Conservation (phyloP, 495 filamentous ascomycete species). For the Neurospora sp. region DNA sequence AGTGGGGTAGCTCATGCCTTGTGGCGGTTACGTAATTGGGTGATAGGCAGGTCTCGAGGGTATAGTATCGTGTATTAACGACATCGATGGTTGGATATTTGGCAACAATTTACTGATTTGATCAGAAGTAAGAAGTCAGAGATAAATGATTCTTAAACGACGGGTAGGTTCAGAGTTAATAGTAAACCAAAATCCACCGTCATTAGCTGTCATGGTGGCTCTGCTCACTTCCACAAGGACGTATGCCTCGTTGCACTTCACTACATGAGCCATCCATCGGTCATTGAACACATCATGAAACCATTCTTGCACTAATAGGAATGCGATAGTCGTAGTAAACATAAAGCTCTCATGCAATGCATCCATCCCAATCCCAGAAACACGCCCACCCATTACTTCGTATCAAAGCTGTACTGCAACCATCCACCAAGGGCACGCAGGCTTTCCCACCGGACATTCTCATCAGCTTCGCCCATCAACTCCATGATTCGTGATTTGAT, state of each 20-base stretch:
- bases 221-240: not conserved
- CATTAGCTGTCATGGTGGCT: not conserved
- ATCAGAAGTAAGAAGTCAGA: not conserved
- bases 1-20: not conserved
- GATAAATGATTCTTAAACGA: too few species aligned
- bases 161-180: too few species aligned
- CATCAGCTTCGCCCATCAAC: slow-evolving; percentile 83
- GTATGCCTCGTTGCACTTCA: not conserved
- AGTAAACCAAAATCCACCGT: not conserved
- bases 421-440: slow-evolving; percentile 86
- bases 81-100: not conserved
- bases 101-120: not conserved
- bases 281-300: not conserved
- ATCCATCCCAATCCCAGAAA: not conserved
- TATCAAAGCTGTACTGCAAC: slow-evolving; percentile 82
- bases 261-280: not conserved
- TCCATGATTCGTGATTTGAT: slow-evolving; percentile 90
- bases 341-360: not conserved
- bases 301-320: not conserved
- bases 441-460: slow-evolving; percentile 90
- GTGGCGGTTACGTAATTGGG: not conserved
- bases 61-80: not conserved
- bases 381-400: slow-evolving; percentile 23
- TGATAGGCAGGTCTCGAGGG: not conserved
- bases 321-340: not conserved